phyloP scores from a whole-genome alignment of 1,284 basidiomycete species.

The Trichosporon sp. region DNA sequence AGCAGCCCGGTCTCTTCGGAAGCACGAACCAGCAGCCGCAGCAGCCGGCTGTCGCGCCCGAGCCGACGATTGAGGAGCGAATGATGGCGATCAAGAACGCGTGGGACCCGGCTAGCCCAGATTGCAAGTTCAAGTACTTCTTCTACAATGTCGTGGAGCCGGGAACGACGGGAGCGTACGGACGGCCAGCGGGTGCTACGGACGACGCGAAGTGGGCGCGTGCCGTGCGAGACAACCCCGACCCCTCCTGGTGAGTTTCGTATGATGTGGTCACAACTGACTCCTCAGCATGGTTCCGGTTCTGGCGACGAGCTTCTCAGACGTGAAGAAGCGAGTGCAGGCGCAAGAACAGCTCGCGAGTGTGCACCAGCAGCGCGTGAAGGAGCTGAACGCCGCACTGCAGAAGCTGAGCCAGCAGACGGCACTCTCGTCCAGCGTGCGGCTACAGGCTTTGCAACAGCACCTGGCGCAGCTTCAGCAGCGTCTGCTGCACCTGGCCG shows the following conservation, averaged over 20 bases:
- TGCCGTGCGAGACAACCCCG: slow-evolving; percentile 78
- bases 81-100: slow-evolving; percentile 70
- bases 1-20: slow-evolving; percentile 21
- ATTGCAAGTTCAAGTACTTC: slow-evolving; percentile 82
- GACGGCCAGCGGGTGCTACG: slow-evolving; percentile 70
- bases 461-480: slow-evolving; percentile 73
- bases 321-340: slow-evolving; percentile 76
- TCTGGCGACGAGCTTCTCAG: slow-evolving; percentile 77
- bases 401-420: slow-evolving; percentile 68
- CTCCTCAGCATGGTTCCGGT: slow-evolving; percentile 73
- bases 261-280: not conserved
- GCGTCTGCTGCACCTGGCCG: slow-evolving; percentile 71
- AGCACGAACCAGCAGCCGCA: slow-evolving; percentile 56
- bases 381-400: slow-evolving; percentile 70
- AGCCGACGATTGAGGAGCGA: slow-evolving; percentile 58
- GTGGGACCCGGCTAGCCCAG: slow-evolving; percentile 70
- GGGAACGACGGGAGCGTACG: slow-evolving; percentile 68
- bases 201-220: slow-evolving; percentile 79
- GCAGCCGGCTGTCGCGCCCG: slow-evolving; percentile 22
- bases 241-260: slow-evolving; percentile 68
- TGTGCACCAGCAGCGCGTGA: slow-evolving; percentile 71
- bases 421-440: slow-evolving; percentile 68
- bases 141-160: slow-evolving; percentile 88
- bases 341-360: slow-evolving; percentile 72
- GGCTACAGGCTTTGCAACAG: slow-evolving; percentile 67